Base-by-base conservation (phyloP, 2,329 filamentous ascomycete species). In the Ophiostoma angusticollis region DNA sequence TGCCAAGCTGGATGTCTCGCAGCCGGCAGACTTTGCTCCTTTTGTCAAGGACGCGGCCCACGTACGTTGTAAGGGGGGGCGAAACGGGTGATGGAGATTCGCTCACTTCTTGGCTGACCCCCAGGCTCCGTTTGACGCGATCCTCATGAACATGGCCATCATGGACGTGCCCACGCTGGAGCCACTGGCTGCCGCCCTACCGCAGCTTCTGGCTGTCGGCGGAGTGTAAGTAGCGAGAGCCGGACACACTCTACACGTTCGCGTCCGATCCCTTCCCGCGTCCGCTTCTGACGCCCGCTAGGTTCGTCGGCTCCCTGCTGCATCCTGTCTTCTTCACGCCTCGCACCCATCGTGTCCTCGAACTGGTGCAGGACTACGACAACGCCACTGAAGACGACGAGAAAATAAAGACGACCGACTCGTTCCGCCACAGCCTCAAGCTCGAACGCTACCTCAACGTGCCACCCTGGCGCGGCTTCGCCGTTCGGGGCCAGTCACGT, bases 321-420 rank as follows among this genome's bases (percentile, higher is more conserved):
- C 66, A 70, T 42, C 66, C 66, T 6, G 58, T 64, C 5, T 67
- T 70, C 51, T 62, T 65, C 47, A 70, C 66, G 4, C 61, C 63
- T 2, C 58, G 57, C 3, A 56, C 59, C 2, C 50, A 56, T 7
- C 58, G 61, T 5, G 52, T 53, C 17, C 53, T 68, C 29, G 54
- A 50, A 45, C 16, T 58, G 58, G 29, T 51, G 63, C 35, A 52
- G 53, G 0, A 45, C 37, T 9, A 62, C 58, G 2, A 62, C 27
- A 11, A 21, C 21, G 17, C 28, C 23, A 25, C 18, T 14, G 19
- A 21, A 30, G n/a, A 31, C 25, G 18, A 8, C 13, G 14, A 14
- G 11, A 25, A 7, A n/a, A 25, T 22, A 19, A 28, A 16, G 25
- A 31, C 59, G 9, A 52, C 59, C 35, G 50, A 54, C n/a, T 50